A percentile compares a stretch with the other conserved stretches of the same genome.
Conservation (phyloP, 2,329 filamentous ascomycete genomes). For the Corynespora cassiicola region DNA sequence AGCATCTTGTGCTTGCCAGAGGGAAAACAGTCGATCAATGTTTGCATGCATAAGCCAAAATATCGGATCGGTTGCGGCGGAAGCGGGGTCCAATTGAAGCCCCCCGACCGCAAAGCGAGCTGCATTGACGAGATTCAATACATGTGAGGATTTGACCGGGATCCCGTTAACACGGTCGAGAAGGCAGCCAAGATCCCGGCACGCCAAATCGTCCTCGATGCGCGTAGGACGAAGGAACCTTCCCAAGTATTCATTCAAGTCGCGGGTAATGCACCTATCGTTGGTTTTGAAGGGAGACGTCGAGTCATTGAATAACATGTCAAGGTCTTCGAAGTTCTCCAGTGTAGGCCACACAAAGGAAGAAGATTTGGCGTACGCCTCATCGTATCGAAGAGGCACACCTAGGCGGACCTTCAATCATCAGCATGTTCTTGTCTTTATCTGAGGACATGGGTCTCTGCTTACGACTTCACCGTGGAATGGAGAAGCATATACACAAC, state of each 20-base stretch:
- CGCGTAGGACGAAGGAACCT: not conserved
- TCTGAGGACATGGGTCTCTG: not conserved
- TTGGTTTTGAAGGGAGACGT: no score
- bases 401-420: slow-evolving; percentile 5
- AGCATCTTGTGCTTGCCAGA: slow-evolving; percentile 6
- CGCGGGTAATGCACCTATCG: slow-evolving; percentile 6
- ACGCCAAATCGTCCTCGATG: slow-evolving; percentile 3
- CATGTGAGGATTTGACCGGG: not conserved
- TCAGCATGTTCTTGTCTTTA: not conserved
- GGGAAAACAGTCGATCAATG: slow-evolving; percentile 3
- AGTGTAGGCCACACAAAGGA: not conserved
- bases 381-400: not conserved
- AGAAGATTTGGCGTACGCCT: not conserved
- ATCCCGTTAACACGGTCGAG: slow-evolving; percentile 3
- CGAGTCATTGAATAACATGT: no score
- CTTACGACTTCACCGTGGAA: no score
- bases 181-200: slow-evolving; percentile 1
- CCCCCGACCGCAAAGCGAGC: slow-evolving; percentile 2
- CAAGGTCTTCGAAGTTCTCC: not conserved
- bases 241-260: slow-evolving; percentile 1
- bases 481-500: slow-evolving; percentile 1
- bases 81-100: slow-evolving; percentile 2
- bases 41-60: slow-evolving; percentile 2
- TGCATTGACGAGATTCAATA: not conserved
- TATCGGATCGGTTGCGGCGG: slow-evolving; percentile 2